phyloP scores from a whole-genome alignment of 495 filamentous ascomycete genomes.

The Chaetomidium leptoderma region DNA sequence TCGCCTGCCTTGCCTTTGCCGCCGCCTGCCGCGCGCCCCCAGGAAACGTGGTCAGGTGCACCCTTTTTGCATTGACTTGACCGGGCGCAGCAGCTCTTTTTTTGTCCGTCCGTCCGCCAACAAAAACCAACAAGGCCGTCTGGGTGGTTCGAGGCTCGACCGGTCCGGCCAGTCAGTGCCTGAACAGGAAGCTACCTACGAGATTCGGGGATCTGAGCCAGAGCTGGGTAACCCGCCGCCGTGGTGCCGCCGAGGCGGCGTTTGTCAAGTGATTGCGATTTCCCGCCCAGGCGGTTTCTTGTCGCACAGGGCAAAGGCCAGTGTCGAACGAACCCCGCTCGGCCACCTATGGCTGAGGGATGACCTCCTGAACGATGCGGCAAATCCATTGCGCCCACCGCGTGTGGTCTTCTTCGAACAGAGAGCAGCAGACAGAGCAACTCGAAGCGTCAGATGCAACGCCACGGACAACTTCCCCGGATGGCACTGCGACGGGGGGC shows the following conservation, averaged over 20 bases:
- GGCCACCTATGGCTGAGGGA: background rate
- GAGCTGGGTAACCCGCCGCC: background rate
- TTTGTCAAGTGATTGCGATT: conserved; percentile 7
- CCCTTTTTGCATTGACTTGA: conserved; percentile 1
- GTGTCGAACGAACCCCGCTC: conserved; percentile 4
- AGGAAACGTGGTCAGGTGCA: background rate
- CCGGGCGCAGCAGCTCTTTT: background rate
- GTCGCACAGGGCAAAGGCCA: conserved; percentile 4
- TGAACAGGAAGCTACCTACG: conserved; percentile 7
- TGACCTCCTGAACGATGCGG: background rate
- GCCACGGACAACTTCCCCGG: background rate
- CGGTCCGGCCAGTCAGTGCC: conserved; percentile 1
- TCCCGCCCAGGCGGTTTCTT: background rate
- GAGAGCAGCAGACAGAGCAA: background rate
- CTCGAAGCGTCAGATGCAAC: background rate
- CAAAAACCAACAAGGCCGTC: too few species aligned
- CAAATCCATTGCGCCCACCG: background rate
- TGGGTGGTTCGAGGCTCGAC: background rate
- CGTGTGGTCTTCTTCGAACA: background rate
- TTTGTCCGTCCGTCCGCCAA: background rate
- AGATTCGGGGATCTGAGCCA: background rate
- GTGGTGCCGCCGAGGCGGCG: conserved; percentile 8
- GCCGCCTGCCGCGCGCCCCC: conserved; percentile 1
- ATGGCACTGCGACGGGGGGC: too few species aligned
- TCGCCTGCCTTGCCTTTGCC: background rate